Percentiles rank a stretch among this genome's conserved stretches.
Conservation (phyloP, 1,139 yeast genomes). For the Yamadazyma epiphylla region DNA sequence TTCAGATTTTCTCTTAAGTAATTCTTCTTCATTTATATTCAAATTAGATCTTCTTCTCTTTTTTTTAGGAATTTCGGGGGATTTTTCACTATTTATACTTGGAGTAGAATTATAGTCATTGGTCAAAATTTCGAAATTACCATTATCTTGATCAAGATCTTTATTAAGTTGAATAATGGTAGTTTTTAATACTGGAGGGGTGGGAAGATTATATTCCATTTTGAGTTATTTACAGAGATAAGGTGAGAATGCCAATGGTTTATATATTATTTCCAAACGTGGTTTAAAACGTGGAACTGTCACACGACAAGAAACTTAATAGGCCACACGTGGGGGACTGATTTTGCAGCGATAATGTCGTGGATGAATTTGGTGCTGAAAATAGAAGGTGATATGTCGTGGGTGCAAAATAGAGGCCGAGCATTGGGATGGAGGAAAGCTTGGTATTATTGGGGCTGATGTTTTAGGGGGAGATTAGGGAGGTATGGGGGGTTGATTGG, state of each 20-base stretch:
- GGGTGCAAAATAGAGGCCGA: no score
- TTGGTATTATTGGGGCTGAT: no score
- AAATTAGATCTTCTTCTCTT: constrained; percentile 47
- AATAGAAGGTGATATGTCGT: no score
- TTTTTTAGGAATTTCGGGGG: constrained; percentile 22
- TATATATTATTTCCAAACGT: neutral
- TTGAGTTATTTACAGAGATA: neutral
- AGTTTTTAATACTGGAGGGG: constrained; percentile 61
- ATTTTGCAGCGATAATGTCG: constrained; percentile 9
- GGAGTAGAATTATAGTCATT: constrained; percentile 20
- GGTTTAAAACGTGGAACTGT: constrained; percentile 1
- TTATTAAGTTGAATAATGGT: constrained; percentile 59
- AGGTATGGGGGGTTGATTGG: no score
- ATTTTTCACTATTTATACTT: constrained; percentile 2
- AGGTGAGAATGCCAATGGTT: neutral
- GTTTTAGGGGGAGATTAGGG: no score
- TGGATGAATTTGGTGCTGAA: no score
- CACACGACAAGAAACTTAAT: constrained; percentile 8
- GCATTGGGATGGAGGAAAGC: no score
- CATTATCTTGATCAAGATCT: constrained; percentile 40
- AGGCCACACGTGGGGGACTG: constrained; percentile 7
- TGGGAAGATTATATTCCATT: constrained; percentile 30
- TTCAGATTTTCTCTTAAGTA: constrained; percentile 53
- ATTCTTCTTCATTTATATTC: constrained; percentile 47
- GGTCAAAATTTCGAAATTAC: constrained; percentile 40